These are phyloP conservation scores for Aspergillus persii DNA, from an alignment of 2,329 filamentous ascomycete species.

Conservation along the genomic window DNA sequence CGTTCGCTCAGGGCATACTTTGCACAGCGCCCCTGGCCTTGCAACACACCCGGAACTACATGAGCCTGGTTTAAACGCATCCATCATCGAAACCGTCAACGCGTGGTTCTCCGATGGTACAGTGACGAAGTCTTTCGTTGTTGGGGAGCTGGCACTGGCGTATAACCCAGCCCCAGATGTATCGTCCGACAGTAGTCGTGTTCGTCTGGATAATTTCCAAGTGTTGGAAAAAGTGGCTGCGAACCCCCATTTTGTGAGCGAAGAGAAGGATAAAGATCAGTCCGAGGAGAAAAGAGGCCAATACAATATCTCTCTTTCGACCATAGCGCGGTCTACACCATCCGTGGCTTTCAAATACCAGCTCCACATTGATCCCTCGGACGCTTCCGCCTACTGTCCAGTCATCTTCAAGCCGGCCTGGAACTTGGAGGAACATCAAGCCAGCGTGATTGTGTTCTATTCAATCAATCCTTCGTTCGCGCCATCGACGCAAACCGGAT, in stretches of 20 bases:
- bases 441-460: slow-evolving; percentile 84
- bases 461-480: slow-evolving; percentile 71
- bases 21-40: slow-evolving; percentile 66
- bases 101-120: slow-evolving; percentile 74
- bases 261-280: slow-evolving; percentile 40
- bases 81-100: slow-evolving; percentile 87
- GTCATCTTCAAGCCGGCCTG: slow-evolving; percentile 72
- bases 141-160: slow-evolving; percentile 84
- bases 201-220: slow-evolving; percentile 84
- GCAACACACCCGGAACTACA: slow-evolving; percentile 78
- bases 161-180: slow-evolving; percentile 57
- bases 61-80: slow-evolving; percentile 77
- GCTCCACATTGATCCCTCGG: slow-evolving; percentile 66
- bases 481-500: slow-evolving; percentile 39
- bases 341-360: slow-evolving; percentile 91
- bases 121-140: slow-evolving; percentile 69
- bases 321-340: slow-evolving; percentile 62
- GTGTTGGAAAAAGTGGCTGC: slow-evolving; percentile 89
- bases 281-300: slow-evolving; percentile 67
- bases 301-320: slow-evolving; percentile 72
- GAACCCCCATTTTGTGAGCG: slow-evolving; percentile 85
- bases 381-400: slow-evolving; percentile 62
- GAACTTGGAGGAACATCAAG: slow-evolving; percentile 80
- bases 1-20: slow-evolving; percentile 80
- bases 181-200: slow-evolving; percentile 55